These are phyloP conservation scores for Pseudonitzschia multiseries DNA, from an alignment of 108 stramenopile genomes.

Conservation along the genomic window DNA sequence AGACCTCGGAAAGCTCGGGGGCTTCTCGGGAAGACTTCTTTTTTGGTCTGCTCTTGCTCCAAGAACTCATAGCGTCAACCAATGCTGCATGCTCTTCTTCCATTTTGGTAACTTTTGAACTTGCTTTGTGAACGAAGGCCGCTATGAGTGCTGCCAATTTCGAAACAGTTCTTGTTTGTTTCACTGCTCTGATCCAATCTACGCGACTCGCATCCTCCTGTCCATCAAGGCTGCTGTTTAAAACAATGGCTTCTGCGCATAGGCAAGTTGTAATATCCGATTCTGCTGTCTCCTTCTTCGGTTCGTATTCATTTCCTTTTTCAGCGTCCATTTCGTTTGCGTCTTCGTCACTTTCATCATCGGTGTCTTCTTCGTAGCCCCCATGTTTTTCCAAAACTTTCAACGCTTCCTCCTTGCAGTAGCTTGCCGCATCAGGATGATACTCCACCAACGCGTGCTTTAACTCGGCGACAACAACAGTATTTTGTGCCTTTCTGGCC, in stretches of 20 bases:
- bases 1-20: constrained; percentile 57
- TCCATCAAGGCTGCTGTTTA: constrained; percentile 70
- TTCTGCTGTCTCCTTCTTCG: constrained; percentile 20
- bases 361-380: constrained; percentile 56
- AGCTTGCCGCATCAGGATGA: constrained; percentile 63
- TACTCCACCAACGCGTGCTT: constrained; percentile 60
- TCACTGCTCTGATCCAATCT: constrained; percentile 81
- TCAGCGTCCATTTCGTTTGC: constrained; percentile 43
- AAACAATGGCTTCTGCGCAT: constrained; percentile 63
- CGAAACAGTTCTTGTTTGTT: constrained; percentile 67
- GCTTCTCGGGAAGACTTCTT: constrained; percentile 15
- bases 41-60: constrained; percentile 39
- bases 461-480: constrained; percentile 65
- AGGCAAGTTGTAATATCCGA: constrained; percentile 53
- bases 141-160: constrained; percentile 58
- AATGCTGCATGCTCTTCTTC: constrained; percentile 54
- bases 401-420: constrained; percentile 63
- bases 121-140: constrained; percentile 50
- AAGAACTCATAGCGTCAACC: constrained; percentile 39
- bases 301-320: constrained; percentile 32
- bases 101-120: constrained; percentile 51
- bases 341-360: constrained; percentile 61
- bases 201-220: constrained; percentile 62
- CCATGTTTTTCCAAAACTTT: constrained; percentile 66
- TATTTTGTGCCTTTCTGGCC: constrained; percentile 73